Conservation (phyloP, 495 filamentous ascomycete genomes). For the Tuber aestivum region DNA sequence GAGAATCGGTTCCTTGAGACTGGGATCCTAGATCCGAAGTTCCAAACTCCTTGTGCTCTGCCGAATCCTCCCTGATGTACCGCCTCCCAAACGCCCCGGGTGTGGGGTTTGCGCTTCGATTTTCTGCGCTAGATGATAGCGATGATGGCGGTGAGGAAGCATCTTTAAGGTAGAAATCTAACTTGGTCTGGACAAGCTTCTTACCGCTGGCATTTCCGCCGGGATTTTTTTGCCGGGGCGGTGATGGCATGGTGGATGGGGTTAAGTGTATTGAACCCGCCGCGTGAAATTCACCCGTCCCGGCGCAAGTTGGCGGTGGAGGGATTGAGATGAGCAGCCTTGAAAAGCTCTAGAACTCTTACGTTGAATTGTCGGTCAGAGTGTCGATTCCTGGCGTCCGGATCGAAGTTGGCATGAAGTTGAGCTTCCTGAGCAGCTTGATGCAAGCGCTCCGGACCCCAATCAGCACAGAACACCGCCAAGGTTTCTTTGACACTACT, state of each 20-base stretch:
- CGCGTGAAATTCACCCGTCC: background rate
- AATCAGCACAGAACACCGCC: background rate
- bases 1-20: background rate
- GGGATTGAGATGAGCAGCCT: background rate
- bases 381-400: background rate
- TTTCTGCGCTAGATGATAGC: background rate
- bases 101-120: background rate
- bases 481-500: background rate
- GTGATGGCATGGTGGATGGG: conserved; percentile 12
- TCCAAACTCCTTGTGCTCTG: conserved; percentile 7
- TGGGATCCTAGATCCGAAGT: background rate
- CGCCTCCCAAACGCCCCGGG: background rate
- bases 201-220: conserved; percentile 9
- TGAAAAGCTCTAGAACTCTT: background rate
- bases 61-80: conserved; percentile 9
- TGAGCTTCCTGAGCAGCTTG: background rate
- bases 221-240: conserved; percentile 15
- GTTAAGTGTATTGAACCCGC: background rate
- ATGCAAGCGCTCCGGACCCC: background rate
- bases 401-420: background rate
- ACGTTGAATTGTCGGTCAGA: background rate
- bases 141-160: background rate
- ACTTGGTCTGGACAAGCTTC: conserved; percentile 28
- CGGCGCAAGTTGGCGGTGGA: background rate
- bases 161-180: conserved; percentile 10